Conservation (phyloP, 192 early-diverging fungal species). For the Dissophora globulifera region DNA sequence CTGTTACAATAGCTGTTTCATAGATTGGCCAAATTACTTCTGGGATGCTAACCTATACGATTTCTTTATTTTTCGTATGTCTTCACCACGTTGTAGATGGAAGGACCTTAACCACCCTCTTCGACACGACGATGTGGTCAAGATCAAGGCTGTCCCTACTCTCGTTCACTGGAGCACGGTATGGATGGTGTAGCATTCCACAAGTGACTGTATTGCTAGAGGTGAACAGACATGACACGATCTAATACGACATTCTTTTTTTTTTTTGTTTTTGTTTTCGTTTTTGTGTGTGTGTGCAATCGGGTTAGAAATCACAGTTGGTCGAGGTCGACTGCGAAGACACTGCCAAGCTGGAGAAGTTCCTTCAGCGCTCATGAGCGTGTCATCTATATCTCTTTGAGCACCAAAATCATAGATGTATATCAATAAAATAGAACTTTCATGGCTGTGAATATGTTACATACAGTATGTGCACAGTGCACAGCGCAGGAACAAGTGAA, state of each 20-base stretch:
- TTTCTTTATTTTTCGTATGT: background rate
- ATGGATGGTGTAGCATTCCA: conserved; percentile 2
- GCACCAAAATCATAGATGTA: too few species aligned
- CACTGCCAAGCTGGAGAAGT: conserved; percentile 20
- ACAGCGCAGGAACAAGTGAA: too few species aligned
- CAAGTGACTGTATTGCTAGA: background rate
- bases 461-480: too few species aligned
- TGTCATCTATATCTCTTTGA: too few species aligned
- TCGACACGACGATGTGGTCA: conserved; percentile 39
- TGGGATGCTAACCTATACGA: background rate
- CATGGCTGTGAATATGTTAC: too few species aligned
- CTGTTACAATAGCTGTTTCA: too few species aligned
- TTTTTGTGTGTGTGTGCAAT: conserved; percentile 8
- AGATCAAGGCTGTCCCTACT: conserved; percentile 36
- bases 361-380: conserved; percentile 20
- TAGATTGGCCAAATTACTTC: too few species aligned
- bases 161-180: conserved; percentile 43
- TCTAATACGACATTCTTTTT: background rate
- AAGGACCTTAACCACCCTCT: conserved; percentile 41
- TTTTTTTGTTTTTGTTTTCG: background rate
- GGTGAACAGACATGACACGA: background rate
- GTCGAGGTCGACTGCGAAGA: conserved; percentile 39
- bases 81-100: conserved; percentile 41
- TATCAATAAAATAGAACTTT: too few species aligned
- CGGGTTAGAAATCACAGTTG: conserved; percentile 33